Conservation (phyloP, 306 rosid genomes). For the Corylus americana region DNA sequence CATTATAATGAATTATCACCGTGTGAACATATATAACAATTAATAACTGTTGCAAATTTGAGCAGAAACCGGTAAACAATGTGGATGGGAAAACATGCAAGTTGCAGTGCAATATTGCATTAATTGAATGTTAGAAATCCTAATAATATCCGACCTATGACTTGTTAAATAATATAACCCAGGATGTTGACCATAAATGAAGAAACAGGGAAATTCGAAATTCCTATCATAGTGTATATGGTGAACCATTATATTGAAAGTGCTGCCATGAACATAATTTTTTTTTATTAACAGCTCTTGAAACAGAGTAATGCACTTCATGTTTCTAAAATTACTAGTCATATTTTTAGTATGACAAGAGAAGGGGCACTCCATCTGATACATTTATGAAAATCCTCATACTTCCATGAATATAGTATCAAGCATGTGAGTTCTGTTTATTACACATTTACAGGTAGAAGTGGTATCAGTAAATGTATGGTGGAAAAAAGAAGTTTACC, state of each 20-base stretch:
- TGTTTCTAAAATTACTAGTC: neutral
- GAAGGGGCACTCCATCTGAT: neutral
- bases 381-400: neutral
- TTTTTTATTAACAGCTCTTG: neutral
- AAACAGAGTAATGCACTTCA: neutral
- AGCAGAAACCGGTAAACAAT: neutral
- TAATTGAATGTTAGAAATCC: neutral
- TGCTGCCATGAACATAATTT: neutral
- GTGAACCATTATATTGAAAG: neutral
- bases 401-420: neutral
- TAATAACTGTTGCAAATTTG: neutral
- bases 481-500: neutral
- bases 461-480: neutral
- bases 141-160: neutral
- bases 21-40: neutral
- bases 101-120: neutral
- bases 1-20: neutral
- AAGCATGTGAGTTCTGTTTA: neutral
- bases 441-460: conserved; percentile 9
- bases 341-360: neutral
- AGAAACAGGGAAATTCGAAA: neutral
- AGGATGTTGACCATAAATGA: neutral
- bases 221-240: neutral
- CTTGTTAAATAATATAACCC: neutral
- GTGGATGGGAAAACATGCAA: neutral